Base-by-base conservation (phyloP, 2,329 filamentous ascomycete genomes). In the Pseudogymnoascus sp. region DNA sequence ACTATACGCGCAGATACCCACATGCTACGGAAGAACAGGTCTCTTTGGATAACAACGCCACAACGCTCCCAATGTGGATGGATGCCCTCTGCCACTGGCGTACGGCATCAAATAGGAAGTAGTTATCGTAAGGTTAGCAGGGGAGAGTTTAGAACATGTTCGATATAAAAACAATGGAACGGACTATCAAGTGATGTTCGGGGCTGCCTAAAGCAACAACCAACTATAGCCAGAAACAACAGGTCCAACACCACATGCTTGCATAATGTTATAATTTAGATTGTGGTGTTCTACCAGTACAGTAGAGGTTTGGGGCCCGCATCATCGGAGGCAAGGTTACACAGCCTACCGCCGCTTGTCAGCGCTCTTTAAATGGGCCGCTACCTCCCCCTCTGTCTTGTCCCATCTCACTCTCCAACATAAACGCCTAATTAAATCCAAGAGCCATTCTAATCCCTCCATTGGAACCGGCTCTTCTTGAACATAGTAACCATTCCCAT, bases 401-500 rank as follows among this genome's bases (percentile, higher is more conserved):
- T 6, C 34, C 34, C n/a, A 37, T 11, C 14, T 37, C 14, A 11
- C 34, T 1, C n/a, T n/a, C 34, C 34, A 11, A 37, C 34, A 37
- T n/a, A 37, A 37, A 12, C 41, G n/a, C 37, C 9, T 18, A 39
- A 16, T 39, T 20, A 43, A 43, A 14, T 20, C 39, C 39, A 22
- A 43, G 12, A 22, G 18, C 18, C 20, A 14, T 25, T 39, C 64
- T 58, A 75, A 2, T 71, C 72, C 60, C 71, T 66, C 74, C 74
- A 75, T 61, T 71, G 65, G 64, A 68, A 72, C 59, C 68, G 67
- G 65, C 67, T 72, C 68, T 67, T 67, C 64, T 69, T 64, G 63
- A 76, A 61, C 68, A 75, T 72, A 58, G 67, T 70, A 35, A 75
- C 67, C 64, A 75, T 62, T 0, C 74, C 73, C 61, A 71, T 71